A percentile compares a stretch with the other conserved stretches of the same genome.
These are phyloP conservation scores for Picochlorum sp. DNA, from an alignment of 139 green algal species.

Conservation along the genomic window DNA sequence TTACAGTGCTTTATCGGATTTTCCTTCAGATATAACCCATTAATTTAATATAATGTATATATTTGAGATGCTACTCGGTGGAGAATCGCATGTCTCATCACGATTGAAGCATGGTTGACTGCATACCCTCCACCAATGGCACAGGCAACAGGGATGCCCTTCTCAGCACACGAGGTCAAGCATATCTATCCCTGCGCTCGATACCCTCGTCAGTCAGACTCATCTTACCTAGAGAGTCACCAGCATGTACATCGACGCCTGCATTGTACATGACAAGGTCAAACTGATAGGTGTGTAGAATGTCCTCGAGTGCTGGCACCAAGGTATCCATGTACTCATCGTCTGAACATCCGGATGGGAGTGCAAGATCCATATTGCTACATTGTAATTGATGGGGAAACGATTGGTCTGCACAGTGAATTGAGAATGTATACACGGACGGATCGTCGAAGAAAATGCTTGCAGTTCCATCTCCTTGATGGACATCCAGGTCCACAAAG, in stretches of 20 bases:
- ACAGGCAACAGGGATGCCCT: constrained; percentile 28
- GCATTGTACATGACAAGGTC: constrained; percentile 52
- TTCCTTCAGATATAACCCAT: not conserved
- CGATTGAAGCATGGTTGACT: constrained; percentile 30
- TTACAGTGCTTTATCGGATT: not conserved
- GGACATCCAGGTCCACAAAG: constrained; percentile 35
- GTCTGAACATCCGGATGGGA: constrained; percentile 27
- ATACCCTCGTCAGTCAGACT: constrained; percentile 37
- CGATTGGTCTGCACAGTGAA: constrained; percentile 44
- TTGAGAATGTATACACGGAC: constrained; percentile 45
- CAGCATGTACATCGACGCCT: constrained; percentile 43
- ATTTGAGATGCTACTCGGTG: constrained; percentile 25
- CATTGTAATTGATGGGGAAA: constrained; percentile 27
- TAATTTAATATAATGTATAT: not conserved
- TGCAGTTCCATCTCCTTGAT: constrained; percentile 35
- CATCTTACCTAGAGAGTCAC: constrained; percentile 41
- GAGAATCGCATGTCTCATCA: constrained; percentile 36
- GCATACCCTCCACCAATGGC: constrained; percentile 51
- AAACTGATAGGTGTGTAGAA: constrained; percentile 16
- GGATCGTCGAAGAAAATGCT: constrained; percentile 29
- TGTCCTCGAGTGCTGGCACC: constrained; percentile 4
- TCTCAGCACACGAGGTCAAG: constrained; percentile 27
- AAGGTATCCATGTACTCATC: constrained; percentile 22
- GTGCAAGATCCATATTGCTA: constrained; percentile 32
- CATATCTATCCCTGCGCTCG: constrained; percentile 27